phyloP scores from a whole-genome alignment of 371 early-diverging fungal genomes.

The Syncephalastrum racemosum region DNA sequence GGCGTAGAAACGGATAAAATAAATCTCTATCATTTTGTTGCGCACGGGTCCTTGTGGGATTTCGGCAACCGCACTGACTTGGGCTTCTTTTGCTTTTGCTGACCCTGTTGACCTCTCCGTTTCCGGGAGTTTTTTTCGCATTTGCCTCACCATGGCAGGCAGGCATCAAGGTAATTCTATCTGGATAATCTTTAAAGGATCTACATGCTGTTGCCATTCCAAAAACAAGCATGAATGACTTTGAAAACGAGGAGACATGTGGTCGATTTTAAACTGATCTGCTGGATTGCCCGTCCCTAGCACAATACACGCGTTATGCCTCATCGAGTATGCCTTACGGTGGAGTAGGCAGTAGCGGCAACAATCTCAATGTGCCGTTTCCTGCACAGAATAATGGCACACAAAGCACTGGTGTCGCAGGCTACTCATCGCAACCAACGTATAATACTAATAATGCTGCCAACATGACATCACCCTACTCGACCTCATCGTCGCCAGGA shows the following conservation, averaged over 20 bases:
- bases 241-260: background rate
- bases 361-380: slow-evolving; percentile 41
- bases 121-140: background rate
- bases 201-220: background rate
- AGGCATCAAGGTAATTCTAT: slow-evolving; percentile 24
- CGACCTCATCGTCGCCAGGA: slow-evolving; percentile 48
- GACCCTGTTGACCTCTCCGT: background rate
- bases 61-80: slow-evolving; percentile 1
- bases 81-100: background rate
- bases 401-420: slow-evolving; percentile 7
- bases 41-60: no score
- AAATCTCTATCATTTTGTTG: no score
- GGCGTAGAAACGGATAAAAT: no score
- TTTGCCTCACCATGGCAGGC: slow-evolving; percentile 21
- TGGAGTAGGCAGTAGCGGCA: slow-evolving; percentile 14
- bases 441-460: slow-evolving; percentile 26
- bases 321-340: slow-evolving; percentile 27
- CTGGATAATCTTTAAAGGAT: background rate
- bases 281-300: slow-evolving; percentile 15
- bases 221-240: background rate
- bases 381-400: slow-evolving; percentile 23
- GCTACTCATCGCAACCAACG: slow-evolving; percentile 24
- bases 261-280: background rate
- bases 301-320: slow-evolving; percentile 48
- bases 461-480: slow-evolving; percentile 47